Base-by-base conservation (phyloP, 139 green algal genomes). In the Nannochloris sp. region DNA sequence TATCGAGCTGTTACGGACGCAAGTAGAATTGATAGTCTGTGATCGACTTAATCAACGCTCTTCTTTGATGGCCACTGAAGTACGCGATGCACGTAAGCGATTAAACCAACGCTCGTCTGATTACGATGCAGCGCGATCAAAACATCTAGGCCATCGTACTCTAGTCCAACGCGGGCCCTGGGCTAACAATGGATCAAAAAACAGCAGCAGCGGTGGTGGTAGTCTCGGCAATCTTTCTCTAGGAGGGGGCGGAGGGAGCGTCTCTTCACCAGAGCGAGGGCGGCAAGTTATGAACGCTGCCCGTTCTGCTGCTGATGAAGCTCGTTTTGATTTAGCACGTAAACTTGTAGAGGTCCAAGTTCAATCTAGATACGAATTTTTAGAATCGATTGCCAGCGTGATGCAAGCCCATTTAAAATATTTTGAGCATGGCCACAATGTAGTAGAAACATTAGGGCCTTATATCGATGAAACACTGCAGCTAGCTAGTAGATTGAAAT, bases 371-470 rank as follows among this genome's bases (percentile, higher is more conserved):
- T 68, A 77, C 63, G 71, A 81, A 30, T 88, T 89, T 60, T 64
- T 90, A 53, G 75, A 80, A 15, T 64, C 76, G 29, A 62, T 82
- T 54, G 68, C 70, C 6, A 65, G 57, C 38, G 66, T 63, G 14
- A 79, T 90, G 78, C 70, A 85, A 51, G 71, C 70, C 4, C 83
- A 90, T 63, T 60, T 87, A 33, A 64, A 68, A 19, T 87, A 77
- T 68, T 90, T 88, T 57, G 61, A 82, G 65, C 63, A 78, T 7
- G 83, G 83, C 13, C 33, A 64, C 46, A 57, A 72, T 33, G 34
- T 81, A 27, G 59, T 87, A 31, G 31, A 69, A 24, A 48, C 60
- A 12, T 44, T 85, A 37, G 65, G 76, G 61, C 69, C 71, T 1
- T 73, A 79, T 59, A 72, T 87, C 23, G 15, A 66, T 44, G 35